Evolutionary conservation across 139 green algal genomes (phyloP), one percentile per base, ranked within the genome.

Genomic region (Parachlorella kessleri): DNA sequence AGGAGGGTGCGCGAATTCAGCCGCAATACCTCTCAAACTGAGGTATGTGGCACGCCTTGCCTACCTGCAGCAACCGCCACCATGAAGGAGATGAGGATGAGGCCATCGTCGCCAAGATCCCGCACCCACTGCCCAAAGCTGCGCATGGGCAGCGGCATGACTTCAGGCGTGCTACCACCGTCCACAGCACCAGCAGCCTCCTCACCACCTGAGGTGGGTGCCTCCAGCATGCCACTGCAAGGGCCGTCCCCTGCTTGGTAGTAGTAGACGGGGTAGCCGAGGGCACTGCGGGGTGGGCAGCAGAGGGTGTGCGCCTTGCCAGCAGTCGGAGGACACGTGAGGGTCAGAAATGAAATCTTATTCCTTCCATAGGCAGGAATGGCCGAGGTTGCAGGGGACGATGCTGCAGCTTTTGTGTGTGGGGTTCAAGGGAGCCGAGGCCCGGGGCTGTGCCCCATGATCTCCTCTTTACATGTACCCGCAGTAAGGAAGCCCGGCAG

Each of bases 161-260:
- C 30, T 42, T 37, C 73, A 4, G 3, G n/a, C 28, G 24, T 36
- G 26, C 35, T 7, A 28, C 39, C 55, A 24, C n/a, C 30, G 2
- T 23, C 35, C 21, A 9, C 71, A 38, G 18, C 55, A 2, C 8
- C 33, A 23, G 38, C 54, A 36, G 32, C 30, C 37, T 33, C n/a
- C 6, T 48, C 23, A 18, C 30, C 26, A 8, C 1, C n/a, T 0
- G 55, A 4, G 8, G 72, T 28, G 7, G 35, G 54, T 0, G 54
- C 24, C 4, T 4, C 4, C 26, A 30, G 36, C 36, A 33, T 21
- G 21, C 30, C 33, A 26, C 28, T 35, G 35, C 75, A 81, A n/a
- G 75, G 75, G 4, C 75, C 66, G n/a, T 73, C 48, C 9, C 75
- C 75, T 9, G 75, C 75, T n/a, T 81, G 75, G 48, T 37, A 81